Evolutionary conservation across 2,329 filamentous ascomycete species (phyloP).

Genomic region (Colletotrichum shisoi): DNA sequence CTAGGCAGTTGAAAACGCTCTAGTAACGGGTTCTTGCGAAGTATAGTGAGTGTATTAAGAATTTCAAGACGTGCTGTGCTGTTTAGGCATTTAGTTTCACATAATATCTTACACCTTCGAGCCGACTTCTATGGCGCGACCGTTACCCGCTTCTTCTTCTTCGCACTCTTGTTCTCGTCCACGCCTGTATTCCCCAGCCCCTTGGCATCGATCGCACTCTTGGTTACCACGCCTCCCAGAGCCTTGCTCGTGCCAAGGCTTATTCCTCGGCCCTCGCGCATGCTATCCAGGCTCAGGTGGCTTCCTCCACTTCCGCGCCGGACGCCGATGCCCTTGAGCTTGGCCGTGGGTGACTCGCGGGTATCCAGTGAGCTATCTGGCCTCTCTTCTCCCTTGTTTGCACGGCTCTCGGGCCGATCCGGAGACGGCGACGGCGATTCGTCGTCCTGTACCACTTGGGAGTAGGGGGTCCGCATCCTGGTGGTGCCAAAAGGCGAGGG

Average conservation of each 20-base stretch:
- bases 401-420: slow-evolving; percentile 32
- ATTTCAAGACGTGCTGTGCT: slow-evolving; percentile 1
- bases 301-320: slow-evolving; percentile 47
- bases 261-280: slow-evolving; percentile 52
- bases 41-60: not conserved
- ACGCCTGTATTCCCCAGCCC: slow-evolving; percentile 35
- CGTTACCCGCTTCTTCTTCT: slow-evolving; percentile 39
- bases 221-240: slow-evolving; percentile 49
- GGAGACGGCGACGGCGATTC: slow-evolving; percentile 36
- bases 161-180: slow-evolving; percentile 37
- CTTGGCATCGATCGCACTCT: slow-evolving; percentile 40
- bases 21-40: not conserved
- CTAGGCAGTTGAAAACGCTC: not conserved
- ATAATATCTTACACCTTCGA: slow-evolving; percentile 11
- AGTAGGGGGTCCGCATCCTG: slow-evolving; percentile 26
- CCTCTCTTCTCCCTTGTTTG: slow-evolving; percentile 26
- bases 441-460: slow-evolving; percentile 34
- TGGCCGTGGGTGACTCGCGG: slow-evolving; percentile 41
- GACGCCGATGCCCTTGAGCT: slow-evolving; percentile 45
- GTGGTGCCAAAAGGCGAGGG: slow-evolving; percentile 37
- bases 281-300: slow-evolving; percentile 53
- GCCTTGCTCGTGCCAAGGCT: slow-evolving; percentile 51
- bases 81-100: slow-evolving; percentile 6
- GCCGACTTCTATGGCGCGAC: slow-evolving; percentile 29
- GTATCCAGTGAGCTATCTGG: slow-evolving; percentile 28